Conservation (phyloP, 2,329 filamentous ascomycete species). For the Talaromyces sp. region DNA sequence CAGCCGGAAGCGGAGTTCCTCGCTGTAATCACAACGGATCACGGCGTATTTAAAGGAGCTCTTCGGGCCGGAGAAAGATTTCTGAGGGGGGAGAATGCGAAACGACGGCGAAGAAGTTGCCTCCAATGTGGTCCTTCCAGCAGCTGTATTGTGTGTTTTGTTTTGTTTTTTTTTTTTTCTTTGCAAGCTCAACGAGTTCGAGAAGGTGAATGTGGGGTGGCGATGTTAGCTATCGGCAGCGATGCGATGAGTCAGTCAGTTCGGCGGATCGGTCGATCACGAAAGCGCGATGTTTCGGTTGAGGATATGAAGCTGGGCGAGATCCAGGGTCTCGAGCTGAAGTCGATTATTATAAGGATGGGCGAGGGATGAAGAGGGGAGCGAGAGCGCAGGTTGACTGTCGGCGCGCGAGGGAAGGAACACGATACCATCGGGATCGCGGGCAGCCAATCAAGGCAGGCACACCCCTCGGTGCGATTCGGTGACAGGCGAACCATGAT, state of each 20-base stretch:
- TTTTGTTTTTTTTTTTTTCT: not conserved
- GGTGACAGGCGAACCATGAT: constrained; percentile 25
- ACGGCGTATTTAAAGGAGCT: constrained; percentile 88
- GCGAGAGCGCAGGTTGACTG: not conserved
- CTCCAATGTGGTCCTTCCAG: not conserved
- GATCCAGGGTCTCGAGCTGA: not conserved
- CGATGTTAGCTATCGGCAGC: constrained; percentile 8
- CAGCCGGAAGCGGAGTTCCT: constrained; percentile 64
- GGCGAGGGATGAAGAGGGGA: not conserved
- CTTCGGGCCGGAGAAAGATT: constrained; percentile 13
- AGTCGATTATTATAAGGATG: not conserved
- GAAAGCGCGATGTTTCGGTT: not conserved
- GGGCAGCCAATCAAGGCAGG: constrained; percentile 29
- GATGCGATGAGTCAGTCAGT: not conserved
- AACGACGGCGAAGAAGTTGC: not conserved
- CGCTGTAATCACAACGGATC: constrained; percentile 79
- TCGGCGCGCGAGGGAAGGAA: constrained; percentile 16
- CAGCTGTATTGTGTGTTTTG: not conserved
- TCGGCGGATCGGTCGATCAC: not conserved
- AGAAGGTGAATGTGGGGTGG: constrained; percentile 10
- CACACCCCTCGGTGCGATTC: constrained; percentile 32
- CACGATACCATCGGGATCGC: constrained; percentile 7
- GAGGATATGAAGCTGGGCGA: not conserved
- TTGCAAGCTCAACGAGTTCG: not conserved
- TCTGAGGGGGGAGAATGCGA: not conserved